Evolutionary conservation across 2,329 filamentous ascomycete genomes (phyloP).

Genomic region (Blumeriella jaapii): DNA sequence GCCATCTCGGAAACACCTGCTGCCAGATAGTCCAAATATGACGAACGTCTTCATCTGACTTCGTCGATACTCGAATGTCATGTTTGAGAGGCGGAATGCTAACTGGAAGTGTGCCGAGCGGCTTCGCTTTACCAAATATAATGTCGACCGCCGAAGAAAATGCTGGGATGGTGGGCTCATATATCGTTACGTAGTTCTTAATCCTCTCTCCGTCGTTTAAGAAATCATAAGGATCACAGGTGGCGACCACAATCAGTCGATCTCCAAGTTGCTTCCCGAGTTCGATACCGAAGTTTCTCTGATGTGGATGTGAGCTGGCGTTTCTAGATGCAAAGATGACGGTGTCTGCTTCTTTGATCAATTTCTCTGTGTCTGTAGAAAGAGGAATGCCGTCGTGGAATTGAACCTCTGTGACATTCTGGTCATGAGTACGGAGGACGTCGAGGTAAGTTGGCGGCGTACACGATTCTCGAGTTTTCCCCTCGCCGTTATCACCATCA

Average conservation of each 20-base stretch:
- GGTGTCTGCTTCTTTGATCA: slow-evolving; percentile 28
- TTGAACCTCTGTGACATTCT: slow-evolving; percentile 25
- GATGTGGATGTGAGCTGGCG: slow-evolving; percentile 29
- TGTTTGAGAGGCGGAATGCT: slow-evolving; percentile 13
- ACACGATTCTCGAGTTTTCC: slow-evolving; percentile 26
- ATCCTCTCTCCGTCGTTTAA: slow-evolving; percentile 26
- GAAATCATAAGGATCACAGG: slow-evolving; percentile 34
- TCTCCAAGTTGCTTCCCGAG: slow-evolving; percentile 23
- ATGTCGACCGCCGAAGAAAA: slow-evolving; percentile 30
- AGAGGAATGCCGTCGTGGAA: slow-evolving; percentile 26
- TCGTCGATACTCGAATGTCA: slow-evolving; percentile 14
- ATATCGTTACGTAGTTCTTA: slow-evolving; percentile 33
- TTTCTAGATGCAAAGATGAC: slow-evolving; percentile 32
- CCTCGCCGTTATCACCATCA: slow-evolving; percentile 30
- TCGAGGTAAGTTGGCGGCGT: slow-evolving; percentile 27
- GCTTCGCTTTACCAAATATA: slow-evolving; percentile 28
- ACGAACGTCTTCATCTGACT: slow-evolving; percentile 23
- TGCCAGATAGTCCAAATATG: slow-evolving; percentile 28
- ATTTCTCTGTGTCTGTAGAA: slow-evolving; percentile 25
- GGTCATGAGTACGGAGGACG: slow-evolving; percentile 23
- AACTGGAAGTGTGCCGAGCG: slow-evolving; percentile 30
- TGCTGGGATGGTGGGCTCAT: slow-evolving; percentile 33
- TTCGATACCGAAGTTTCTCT: slow-evolving; percentile 28
- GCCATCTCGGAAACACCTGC: slow-evolving; percentile 29
- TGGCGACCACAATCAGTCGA: slow-evolving; percentile 30